A percentile compares a stretch with the other conserved stretches of the same genome.
Conservation (phyloP, 352 stramenopile genomes). For the Pythium plurisporium region DNA sequence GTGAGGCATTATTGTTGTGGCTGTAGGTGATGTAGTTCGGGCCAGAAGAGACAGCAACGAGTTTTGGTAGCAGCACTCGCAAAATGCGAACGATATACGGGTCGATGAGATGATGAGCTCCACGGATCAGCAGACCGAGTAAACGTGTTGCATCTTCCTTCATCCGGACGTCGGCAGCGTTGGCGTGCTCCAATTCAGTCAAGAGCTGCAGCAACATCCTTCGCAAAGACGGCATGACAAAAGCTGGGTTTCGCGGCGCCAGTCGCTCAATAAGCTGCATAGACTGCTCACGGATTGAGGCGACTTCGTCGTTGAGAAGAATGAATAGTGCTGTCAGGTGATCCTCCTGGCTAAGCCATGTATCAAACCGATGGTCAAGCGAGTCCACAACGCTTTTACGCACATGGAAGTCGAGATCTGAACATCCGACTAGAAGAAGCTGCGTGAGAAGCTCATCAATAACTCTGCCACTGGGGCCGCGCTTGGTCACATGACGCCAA, state of each 20-base stretch:
- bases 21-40: conserved; percentile 18
- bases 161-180: conserved; percentile 69
- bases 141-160: conserved; percentile 89
- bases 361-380: conserved; percentile 92
- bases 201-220: conserved; percentile 94
- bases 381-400: conserved; percentile 92
- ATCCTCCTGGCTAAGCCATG: conserved; percentile 89
- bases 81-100: conserved; percentile 76
- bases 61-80: conserved; percentile 77
- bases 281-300: conserved; percentile 84
- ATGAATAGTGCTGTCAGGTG: conserved; percentile 94
- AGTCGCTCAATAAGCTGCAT: conserved; percentile 94
- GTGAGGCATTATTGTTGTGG: conserved; percentile 56
- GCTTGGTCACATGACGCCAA: conserved; percentile 68
- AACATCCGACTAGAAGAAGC: conserved; percentile 90
- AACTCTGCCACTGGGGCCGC: conserved; percentile 81
- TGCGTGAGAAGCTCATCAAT: conserved; percentile 93
- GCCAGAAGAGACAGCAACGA: conserved; percentile 54
- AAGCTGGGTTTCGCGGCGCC: conserved; percentile 92
- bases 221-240: conserved; percentile 93
- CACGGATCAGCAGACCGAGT: conserved; percentile 77
- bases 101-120: conserved; percentile 83
- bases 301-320: conserved; percentile 92
- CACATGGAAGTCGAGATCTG: conserved; percentile 89
- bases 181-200: conserved; percentile 91